phyloP scores from a whole-genome alignment of 768 basidiomycete genomes.

The Rhizopogon vesiculosus region DNA sequence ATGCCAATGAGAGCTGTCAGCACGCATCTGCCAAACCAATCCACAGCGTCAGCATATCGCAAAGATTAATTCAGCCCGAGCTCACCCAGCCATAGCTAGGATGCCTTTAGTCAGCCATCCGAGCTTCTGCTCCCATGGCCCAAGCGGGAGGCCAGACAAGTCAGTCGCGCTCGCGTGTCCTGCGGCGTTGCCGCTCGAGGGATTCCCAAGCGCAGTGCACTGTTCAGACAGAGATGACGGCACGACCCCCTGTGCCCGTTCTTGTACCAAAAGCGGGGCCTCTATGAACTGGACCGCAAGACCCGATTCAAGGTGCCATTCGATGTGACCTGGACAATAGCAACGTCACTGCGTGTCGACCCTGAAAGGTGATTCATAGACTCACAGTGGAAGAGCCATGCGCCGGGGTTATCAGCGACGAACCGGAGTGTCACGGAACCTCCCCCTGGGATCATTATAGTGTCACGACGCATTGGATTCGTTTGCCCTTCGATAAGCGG shows the following conservation, averaged over 20 bases:
- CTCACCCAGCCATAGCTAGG: conserved; percentile 69
- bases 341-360: not conserved
- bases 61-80: not conserved
- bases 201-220: conserved; percentile 57
- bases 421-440: conserved; percentile 71
- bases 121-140: conserved; percentile 68
- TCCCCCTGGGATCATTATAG: conserved; percentile 67
- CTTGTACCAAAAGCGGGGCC: conserved; percentile 70
- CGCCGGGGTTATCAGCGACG: conserved; percentile 90
- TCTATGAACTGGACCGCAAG: conserved; percentile 84
- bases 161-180: conserved; percentile 70
- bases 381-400: conserved; percentile 82
- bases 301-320: conserved; percentile 83
- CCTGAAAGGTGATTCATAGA: conserved; percentile 5
- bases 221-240: conserved; percentile 67
- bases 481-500: conserved; percentile 69
- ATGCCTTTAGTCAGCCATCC: conserved; percentile 76
- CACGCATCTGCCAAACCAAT: conserved; percentile 55
- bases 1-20: conserved; percentile 83
- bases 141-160: conserved; percentile 55
- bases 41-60: conserved; percentile 1
- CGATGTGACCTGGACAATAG: conserved; percentile 58
- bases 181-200: conserved; percentile 80
- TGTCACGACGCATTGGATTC: conserved; percentile 94
- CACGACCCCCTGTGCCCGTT: conserved; percentile 35